Conservation (phyloP, 1,284 basidiomycete genomes). For the Agaricales sp. region DNA sequence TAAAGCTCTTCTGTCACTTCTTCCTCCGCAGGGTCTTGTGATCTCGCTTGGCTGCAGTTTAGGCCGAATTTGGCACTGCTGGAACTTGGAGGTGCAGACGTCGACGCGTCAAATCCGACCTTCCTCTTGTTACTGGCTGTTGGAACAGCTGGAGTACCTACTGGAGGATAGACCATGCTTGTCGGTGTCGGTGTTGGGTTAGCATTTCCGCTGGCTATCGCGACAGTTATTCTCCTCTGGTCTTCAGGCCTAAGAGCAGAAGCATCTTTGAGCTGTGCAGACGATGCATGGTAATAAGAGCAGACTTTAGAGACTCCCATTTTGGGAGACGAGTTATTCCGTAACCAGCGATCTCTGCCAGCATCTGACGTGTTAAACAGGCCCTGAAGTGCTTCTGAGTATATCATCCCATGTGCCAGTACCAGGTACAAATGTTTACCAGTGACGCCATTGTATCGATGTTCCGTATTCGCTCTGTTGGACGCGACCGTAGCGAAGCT, state of each 20-base stretch:
- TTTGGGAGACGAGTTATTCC: slow-evolving; percentile 35
- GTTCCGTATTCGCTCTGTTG: neutral
- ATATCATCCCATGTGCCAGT: no score
- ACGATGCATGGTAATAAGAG: no score
- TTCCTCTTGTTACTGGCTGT: slow-evolving; percentile 31
- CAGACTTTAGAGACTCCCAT: slow-evolving; percentile 41
- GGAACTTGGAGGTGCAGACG: slow-evolving; percentile 10
- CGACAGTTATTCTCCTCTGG: slow-evolving; percentile 38
- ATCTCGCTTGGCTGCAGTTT: slow-evolving; percentile 30
- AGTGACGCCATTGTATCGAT: neutral
- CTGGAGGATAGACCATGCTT: slow-evolving; percentile 9
- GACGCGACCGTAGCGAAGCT: neutral
- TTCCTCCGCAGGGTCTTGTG: slow-evolving; percentile 28
- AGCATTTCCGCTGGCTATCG: neutral
- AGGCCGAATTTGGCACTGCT: slow-evolving; percentile 11
- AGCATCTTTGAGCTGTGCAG: neutral
- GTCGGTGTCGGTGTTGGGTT: neutral
- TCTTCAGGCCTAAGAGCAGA: slow-evolving; percentile 37
- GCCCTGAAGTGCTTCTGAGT: neutral
- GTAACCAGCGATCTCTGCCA: slow-evolving; percentile 35
- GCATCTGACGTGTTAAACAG: slow-evolving; percentile 52
- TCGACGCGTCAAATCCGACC: slow-evolving; percentile 19
- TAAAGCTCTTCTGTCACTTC: slow-evolving; percentile 58
- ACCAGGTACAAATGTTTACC: no score
- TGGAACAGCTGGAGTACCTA: no score